Conservation (phyloP, 805 yeast species). For the Lipomyces yamadae region DNA sequence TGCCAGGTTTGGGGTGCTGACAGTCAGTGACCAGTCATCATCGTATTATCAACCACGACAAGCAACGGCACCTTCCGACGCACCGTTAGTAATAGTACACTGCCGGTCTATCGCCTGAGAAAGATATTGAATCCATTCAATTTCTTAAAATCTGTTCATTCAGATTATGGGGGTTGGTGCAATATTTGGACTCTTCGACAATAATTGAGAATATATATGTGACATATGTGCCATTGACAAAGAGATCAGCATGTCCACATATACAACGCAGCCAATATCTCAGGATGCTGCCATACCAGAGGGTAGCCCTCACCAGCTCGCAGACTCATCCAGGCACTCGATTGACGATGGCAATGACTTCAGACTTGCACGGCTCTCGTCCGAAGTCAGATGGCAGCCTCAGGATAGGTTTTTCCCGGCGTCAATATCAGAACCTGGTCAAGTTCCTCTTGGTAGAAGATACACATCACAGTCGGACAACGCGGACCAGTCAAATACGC, state of each 20-base stretch:
- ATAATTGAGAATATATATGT: background rate
- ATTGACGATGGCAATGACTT: constrained; percentile 3
- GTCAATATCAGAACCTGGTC: background rate
- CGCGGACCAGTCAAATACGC: background rate
- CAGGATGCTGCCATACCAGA: background rate
- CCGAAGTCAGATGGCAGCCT: background rate
- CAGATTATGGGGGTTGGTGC: too few species aligned
- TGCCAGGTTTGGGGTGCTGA: too few species aligned
- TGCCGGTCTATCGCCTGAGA: too few species aligned
- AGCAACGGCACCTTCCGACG: too few species aligned
- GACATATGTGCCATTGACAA: background rate
- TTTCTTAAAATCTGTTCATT: too few species aligned
- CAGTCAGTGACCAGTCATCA: too few species aligned
- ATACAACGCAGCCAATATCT: background rate
- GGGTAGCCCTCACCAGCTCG: background rate
- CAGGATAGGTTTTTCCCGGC: background rate
- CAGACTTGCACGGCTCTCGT: constrained; percentile 6
- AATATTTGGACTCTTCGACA: too few species aligned
- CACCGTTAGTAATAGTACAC: too few species aligned
- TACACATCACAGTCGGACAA: background rate
- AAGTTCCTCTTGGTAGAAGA: background rate
- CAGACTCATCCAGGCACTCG: background rate
- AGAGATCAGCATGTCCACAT: background rate
- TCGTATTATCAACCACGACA: too few species aligned
- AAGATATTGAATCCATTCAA: too few species aligned